Evolutionary conservation across 140 eudicot genomes (phyloP), one percentile per base, ranked within the genome.

Genomic region (Senecio squalidus): DNA sequence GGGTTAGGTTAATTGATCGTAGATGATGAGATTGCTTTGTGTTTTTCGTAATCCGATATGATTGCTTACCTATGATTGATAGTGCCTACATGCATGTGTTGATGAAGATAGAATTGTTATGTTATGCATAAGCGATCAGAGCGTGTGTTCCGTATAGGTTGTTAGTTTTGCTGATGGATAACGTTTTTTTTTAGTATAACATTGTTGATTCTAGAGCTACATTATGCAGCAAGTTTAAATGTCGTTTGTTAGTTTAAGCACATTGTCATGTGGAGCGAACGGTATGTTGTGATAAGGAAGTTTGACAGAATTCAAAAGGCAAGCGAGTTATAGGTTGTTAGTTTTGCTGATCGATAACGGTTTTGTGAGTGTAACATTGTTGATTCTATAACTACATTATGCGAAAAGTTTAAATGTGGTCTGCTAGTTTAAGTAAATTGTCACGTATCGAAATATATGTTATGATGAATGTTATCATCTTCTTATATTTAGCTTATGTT

Each of bases 141-240:
- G 45, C 13, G 9, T 53, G 39, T 30, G 43, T 39, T 39, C 20
- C 44, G 27, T 26, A 8, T 34, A 28, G 38, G 14, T 13, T 40
- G 10, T 55, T n/a, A 22, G 2, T n/a, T 52, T 29, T 15, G 55
- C 48, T 22, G 34, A 30, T 40, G 21, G 10, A 55, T n/a, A n/a
- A n/a, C 18, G n/a, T 7, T 36, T 41, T 24, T 14, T 41, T 20
- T 20, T 44, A 49, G 55, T 40, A 61, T 63, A 53, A 25, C 33
- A 11, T 41, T 52, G 64, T 41, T 41, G 27, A 60, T 69, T 16
- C 22, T 29, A 52, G 57, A 49, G 58, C 30, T 53, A n/a, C 30
- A 31, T 53, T 55, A 24, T 23, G 18, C 24, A 16, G 34, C 43
- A 44, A 30, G 11, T 68, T 20, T 50, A 60, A 59, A 60, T 39